Conservation (phyloP, 352 stramenopile genomes). For the Globisporangium cederbergense region DNA sequence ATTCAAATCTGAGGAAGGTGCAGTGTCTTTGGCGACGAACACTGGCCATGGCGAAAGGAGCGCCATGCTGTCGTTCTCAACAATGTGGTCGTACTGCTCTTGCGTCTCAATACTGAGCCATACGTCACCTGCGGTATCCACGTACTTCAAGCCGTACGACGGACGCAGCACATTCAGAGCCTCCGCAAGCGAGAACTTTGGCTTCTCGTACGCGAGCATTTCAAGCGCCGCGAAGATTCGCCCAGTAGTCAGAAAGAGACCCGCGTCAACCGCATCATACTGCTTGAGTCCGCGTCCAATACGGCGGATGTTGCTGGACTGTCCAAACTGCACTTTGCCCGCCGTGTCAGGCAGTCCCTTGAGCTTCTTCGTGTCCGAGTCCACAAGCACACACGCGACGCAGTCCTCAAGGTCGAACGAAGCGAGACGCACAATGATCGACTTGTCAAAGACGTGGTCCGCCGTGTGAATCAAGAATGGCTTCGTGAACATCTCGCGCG, state of each 20-base stretch:
- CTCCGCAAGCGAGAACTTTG: conserved; percentile 81
- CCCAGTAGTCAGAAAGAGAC: conserved; percentile 67
- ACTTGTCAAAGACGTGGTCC: conserved; percentile 82
- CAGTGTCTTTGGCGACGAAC: conserved; percentile 65
- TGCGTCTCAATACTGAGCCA: conserved; percentile 84
- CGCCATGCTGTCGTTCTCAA: conserved; percentile 53
- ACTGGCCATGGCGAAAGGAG: conserved; percentile 71
- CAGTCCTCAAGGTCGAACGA: conserved; percentile 70
- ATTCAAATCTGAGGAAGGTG: conserved; percentile 16
- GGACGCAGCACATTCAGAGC: conserved; percentile 78
- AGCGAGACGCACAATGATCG: conserved; percentile 61
- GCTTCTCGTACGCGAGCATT: conserved; percentile 80
- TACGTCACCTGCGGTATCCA: conserved; percentile 52
- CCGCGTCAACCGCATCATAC: conserved; percentile 76
- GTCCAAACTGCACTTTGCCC: conserved; percentile 61
- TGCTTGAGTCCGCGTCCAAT: conserved; percentile 70
- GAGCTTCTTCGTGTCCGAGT: conserved; percentile 61
- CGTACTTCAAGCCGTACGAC: conserved; percentile 74
- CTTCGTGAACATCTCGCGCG: conserved; percentile 70
- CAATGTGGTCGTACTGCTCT: conserved; percentile 53
- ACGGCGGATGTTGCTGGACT: conserved; percentile 47
- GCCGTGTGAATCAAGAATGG: conserved; percentile 84
- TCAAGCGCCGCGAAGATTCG: conserved; percentile 79
- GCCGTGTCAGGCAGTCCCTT: conserved; percentile 57
- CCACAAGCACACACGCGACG: conserved; percentile 73